These are phyloP conservation scores for Pulveroboletus sp. DNA, from an alignment of 768 basidiomycete species.

Conservation along the genomic window DNA sequence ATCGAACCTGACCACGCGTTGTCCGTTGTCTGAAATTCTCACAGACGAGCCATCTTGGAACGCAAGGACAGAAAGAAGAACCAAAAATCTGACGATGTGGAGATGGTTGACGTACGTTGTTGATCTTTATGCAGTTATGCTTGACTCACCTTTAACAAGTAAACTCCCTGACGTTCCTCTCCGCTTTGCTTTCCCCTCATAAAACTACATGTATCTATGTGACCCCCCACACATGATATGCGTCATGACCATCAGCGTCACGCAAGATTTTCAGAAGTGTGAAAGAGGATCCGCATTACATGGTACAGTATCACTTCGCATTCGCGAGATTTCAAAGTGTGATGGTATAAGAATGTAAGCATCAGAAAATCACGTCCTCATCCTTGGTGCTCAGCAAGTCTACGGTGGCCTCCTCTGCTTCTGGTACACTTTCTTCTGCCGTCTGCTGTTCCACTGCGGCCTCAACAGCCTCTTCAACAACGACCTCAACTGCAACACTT, in stretches of 20 bases:
- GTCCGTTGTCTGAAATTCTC: constrained; percentile 5
- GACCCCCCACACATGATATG: constrained; percentile 51
- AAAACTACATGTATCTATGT: constrained; percentile 73
- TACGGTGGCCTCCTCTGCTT: constrained; percentile 33
- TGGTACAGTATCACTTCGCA: constrained; percentile 7
- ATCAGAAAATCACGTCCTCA: constrained; percentile 88
- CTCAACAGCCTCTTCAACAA: constrained; percentile 32
- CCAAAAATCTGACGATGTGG: constrained; percentile 56
- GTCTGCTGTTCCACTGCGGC: constrained; percentile 30
- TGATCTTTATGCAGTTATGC: constrained; percentile 7
- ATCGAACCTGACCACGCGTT: not conserved
- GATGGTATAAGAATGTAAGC: constrained; percentile 12
- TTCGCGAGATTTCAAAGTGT: constrained; percentile 1
- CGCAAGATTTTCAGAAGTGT: not conserved
- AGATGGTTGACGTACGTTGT: constrained; percentile 73
- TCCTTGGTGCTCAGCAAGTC: constrained; percentile 86
- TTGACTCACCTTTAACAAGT: constrained; percentile 20
- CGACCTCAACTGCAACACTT: constrained; percentile 2
- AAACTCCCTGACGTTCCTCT: constrained; percentile 14
- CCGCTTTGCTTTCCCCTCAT: constrained; percentile 20
- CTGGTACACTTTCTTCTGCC: constrained; percentile 15
- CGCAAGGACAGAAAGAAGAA: constrained; percentile 78
- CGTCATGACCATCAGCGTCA: constrained; percentile 36
- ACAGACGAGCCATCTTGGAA: constrained; percentile 79
- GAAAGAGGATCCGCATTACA: constrained; percentile 13